phyloP scores from a whole-genome alignment of 2,329 filamentous ascomycete genomes.

The Parasarocladium wereldwijsianum region DNA sequence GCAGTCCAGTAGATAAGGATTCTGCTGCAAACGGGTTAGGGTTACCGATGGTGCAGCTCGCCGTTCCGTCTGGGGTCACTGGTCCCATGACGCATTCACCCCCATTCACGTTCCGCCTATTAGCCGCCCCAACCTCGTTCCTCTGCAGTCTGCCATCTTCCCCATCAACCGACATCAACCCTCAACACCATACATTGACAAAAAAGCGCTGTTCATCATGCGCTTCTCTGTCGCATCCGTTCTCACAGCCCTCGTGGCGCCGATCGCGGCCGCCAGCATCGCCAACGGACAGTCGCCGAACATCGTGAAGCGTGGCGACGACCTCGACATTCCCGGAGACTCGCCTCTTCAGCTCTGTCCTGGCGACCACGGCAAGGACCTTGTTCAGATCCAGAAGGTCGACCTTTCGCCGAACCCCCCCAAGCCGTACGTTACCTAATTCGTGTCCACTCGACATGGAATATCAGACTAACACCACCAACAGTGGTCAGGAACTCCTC shows the following conservation, averaged over 20 bases:
- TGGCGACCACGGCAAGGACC: constrained; percentile 49
- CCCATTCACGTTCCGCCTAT: constrained; percentile 5
- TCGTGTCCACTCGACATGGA: constrained; percentile 2
- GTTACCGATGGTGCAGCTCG: too few relatives aligned
- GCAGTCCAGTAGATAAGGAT: too few relatives aligned
- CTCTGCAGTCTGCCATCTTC: neutral
- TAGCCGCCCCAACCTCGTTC: constrained; percentile 2
- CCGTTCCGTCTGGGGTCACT: constrained; percentile 1
- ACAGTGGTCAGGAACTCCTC: constrained; percentile 59
- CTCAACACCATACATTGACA: neutral
- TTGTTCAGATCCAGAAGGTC: constrained; percentile 64
- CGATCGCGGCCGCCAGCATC: constrained; percentile 29
- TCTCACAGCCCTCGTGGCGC: constrained; percentile 28
- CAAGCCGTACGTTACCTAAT: constrained; percentile 41
- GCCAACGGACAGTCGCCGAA: constrained; percentile 17
- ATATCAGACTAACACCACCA: constrained; percentile 10
- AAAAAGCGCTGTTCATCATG: constrained; percentile 11
- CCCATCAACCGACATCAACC: constrained; percentile 1
- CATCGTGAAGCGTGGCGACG: constrained; percentile 28
- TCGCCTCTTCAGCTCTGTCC: constrained; percentile 73
- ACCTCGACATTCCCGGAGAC: constrained; percentile 61
- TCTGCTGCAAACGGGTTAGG: too few relatives aligned
- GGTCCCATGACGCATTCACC: constrained; percentile 23
- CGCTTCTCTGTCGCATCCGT: constrained; percentile 27
- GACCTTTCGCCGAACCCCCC: constrained; percentile 80